A percentile compares a stretch with the other conserved stretches of the same genome.
These are phyloP conservation scores for Podospora comata DNA, from an alignment of 495 filamentous ascomycete genomes.

Conservation along the genomic window DNA sequence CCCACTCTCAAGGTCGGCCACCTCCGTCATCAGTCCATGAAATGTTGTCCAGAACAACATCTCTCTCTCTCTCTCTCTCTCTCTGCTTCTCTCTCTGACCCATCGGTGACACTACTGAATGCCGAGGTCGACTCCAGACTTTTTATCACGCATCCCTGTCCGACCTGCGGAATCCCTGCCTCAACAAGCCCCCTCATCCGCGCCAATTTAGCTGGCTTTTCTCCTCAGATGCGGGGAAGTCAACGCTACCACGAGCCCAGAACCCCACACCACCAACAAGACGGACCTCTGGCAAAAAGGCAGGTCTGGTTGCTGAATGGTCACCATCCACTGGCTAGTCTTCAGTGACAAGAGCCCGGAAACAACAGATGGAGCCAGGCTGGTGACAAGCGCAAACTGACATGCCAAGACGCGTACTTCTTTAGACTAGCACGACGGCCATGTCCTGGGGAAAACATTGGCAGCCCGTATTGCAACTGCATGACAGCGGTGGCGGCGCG, in stretches of 20 bases:
- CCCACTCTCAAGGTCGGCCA: neutral
- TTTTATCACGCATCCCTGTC: neutral
- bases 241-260: neutral
- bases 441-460: neutral
- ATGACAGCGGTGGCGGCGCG: conserved; percentile 1
- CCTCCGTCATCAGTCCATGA: neutral
- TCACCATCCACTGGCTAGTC: neutral
- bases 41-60: neutral
- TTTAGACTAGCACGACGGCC: neutral
- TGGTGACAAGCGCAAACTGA: neutral
- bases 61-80: neutral
- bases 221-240: neutral
- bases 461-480: neutral
- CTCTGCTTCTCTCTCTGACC: neutral
- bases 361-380: neutral
- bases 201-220: neutral
- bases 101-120: neutral
- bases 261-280: neutral
- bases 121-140: neutral
- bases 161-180: neutral
- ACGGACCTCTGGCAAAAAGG: neutral
- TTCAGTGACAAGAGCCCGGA: neutral
- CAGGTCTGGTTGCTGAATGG: neutral
- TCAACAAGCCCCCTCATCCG: neutral
- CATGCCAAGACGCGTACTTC: neutral